These are phyloP conservation scores for Ganoderma leucocontextum DNA, from an alignment of 1,284 basidiomycete species.

Conservation along the genomic window DNA sequence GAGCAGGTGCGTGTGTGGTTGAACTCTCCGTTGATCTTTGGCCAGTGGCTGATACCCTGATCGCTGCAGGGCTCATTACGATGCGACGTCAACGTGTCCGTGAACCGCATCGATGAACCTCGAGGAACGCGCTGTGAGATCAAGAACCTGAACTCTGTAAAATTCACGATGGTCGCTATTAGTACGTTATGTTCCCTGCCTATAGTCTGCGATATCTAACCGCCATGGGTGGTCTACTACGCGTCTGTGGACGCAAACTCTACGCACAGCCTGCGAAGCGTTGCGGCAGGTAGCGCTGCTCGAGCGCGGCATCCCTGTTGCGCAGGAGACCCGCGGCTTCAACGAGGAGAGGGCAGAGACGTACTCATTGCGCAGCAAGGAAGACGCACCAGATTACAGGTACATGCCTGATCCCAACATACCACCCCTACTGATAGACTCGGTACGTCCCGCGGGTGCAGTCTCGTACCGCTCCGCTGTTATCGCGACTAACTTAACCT, in stretches of 20 bases:
- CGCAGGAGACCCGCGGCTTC: conserved; percentile 93
- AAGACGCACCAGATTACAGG: conserved; percentile 94
- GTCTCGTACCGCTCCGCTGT: conserved; percentile 1
- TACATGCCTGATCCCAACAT: conserved; percentile 99
- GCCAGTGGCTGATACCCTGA: not conserved
- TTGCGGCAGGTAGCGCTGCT: conserved; percentile 75
- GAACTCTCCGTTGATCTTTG: not conserved
- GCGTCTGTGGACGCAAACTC: not conserved
- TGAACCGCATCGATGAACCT: conserved; percentile 70
- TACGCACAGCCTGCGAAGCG: conserved; percentile 66
- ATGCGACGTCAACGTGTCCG: conserved; percentile 96
- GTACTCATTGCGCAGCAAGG: conserved; percentile 87
- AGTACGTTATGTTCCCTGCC: conserved; percentile 57
- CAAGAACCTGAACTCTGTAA: conserved; percentile 96
- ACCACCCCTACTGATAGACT: conserved; percentile 75
- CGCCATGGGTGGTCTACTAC: conserved; percentile 6
- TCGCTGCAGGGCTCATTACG: conserved; percentile 83
- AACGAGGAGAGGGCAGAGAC: conserved; percentile 87
- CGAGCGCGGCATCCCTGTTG: conserved; percentile 54
- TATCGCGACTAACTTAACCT: not conserved
- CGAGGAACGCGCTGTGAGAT: conserved; percentile 94
- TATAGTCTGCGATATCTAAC: conserved; percentile 1
- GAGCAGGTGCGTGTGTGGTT: conserved; percentile 72
- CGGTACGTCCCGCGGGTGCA: conserved; percentile 47
- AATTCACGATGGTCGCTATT: conserved; percentile 88